Conservation (phyloP, 441 rosid genomes). For the Manihot esculenta region DNA sequence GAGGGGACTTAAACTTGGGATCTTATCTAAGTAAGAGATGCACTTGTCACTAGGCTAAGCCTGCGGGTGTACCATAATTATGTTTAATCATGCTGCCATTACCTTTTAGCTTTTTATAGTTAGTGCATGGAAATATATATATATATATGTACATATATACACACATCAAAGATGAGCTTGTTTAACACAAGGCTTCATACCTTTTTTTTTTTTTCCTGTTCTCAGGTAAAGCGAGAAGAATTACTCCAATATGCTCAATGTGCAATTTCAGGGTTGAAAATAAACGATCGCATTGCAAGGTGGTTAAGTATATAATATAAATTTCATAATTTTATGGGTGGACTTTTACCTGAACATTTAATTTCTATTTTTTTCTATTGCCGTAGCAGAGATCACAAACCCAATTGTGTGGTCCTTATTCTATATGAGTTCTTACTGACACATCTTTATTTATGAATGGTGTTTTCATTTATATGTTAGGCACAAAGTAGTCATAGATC, state of each 20-base stretch:
- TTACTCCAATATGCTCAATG: constrained; percentile 80
- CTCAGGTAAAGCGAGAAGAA: constrained; percentile 82
- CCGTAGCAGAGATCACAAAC: neutral
- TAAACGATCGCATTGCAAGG: constrained; percentile 72
- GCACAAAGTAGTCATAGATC: neutral
- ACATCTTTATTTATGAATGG: neutral
- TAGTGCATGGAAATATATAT: too few relatives aligned
- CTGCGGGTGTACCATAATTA: too few relatives aligned
- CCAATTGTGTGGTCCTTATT: neutral
- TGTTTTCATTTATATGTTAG: neutral
- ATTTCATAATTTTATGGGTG: constrained; percentile 1
- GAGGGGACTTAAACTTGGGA: too few relatives aligned
- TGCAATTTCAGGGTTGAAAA: constrained; percentile 83
- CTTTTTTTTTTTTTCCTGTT: constrained; percentile 20
- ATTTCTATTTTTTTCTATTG: constrained; percentile 1
- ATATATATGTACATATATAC: neutral
- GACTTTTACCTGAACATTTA: neutral
- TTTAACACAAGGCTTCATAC: neutral
- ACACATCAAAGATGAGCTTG: neutral
- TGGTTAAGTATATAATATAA: constrained; percentile 28
- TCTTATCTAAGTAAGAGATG: too few relatives aligned
- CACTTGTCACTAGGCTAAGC: too few relatives aligned
- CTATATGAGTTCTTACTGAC: neutral
- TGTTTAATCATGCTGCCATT: neutral
- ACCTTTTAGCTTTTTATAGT: neutral